These are phyloP conservation scores for Pseudogymnoascus sp. DNA, from an alignment of 2,329 filamentous ascomycete species.

Conservation along the genomic window DNA sequence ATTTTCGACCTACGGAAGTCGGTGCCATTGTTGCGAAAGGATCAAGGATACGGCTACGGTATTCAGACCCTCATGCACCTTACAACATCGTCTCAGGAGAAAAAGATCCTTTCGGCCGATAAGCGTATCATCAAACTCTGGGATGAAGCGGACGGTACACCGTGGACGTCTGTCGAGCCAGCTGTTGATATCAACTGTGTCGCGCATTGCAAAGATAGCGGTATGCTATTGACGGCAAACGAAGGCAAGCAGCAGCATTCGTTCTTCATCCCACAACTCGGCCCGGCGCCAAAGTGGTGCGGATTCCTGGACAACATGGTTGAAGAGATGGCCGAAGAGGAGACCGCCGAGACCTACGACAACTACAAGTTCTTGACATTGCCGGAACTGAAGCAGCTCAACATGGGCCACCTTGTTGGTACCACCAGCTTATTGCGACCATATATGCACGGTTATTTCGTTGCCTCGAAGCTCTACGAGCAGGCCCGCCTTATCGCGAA, in stretches of 20 bases:
- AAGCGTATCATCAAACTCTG: conserved; percentile 97
- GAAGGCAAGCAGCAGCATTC: conserved; percentile 92
- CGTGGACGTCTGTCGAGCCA: conserved; percentile 94
- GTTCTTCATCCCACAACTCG: conserved; percentile 90
- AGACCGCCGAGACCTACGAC: conserved; percentile 78
- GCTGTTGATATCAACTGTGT: conserved; percentile 92
- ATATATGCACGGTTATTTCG: conserved; percentile 99
- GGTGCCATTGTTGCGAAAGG: conserved; percentile 76
- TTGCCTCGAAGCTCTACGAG: conserved; percentile 89
- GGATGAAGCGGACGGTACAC: conserved; percentile 71
- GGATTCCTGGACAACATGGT: conserved; percentile 95
- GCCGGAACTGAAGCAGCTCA: conserved; percentile 76
- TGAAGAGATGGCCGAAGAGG: conserved; percentile 92
- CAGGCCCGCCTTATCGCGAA: conserved; percentile 89
- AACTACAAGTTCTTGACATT: conserved; percentile 98
- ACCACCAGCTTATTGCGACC: conserved; percentile 83
- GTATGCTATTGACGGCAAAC: conserved; percentile 94
- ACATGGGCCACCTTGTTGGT: conserved; percentile 79
- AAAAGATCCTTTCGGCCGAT: conserved; percentile 85
- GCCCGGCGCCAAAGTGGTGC: conserved; percentile 91
- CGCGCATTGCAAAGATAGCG: conserved; percentile 82
- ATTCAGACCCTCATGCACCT: conserved; percentile 75
- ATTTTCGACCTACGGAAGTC: conserved; percentile 89
- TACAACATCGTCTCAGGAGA: conserved; percentile 64
- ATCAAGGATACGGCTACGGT: conserved; percentile 90